Percentiles rank a stretch among this genome's conserved stretches.
Conservation (phyloP, 176 grass and related monocot species). For the Areca catechu region DNA sequence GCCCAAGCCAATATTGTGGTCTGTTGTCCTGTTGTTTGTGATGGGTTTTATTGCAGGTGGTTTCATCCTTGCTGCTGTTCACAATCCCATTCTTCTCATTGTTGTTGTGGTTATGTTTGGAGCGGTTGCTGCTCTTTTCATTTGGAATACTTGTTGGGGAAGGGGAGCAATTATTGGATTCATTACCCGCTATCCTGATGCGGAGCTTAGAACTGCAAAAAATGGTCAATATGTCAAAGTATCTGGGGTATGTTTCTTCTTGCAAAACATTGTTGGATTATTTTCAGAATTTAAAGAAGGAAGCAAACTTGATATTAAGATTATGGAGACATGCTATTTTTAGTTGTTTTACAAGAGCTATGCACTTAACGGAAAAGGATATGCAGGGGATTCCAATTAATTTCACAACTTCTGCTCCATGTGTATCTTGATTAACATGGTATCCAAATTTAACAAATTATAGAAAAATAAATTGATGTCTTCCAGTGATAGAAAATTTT, state of each 20-base stretch:
- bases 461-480: too few relatives aligned
- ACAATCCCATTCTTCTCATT: slow-evolving; percentile 12
- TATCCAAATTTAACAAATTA: too few relatives aligned
- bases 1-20: slow-evolving; percentile 6
- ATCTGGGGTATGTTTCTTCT: slow-evolving; percentile 2
- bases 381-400: too few relatives aligned
- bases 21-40: slow-evolving; percentile 13
- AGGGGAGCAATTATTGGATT: slow-evolving; percentile 3
- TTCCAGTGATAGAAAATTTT: too few relatives aligned
- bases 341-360: too few relatives aligned
- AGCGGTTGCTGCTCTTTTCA: slow-evolving; percentile 4
- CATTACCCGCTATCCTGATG: slow-evolving; percentile 4
- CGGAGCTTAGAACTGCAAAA: slow-evolving; percentile 10
- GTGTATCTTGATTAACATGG: too few relatives aligned
- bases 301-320: too few relatives aligned
- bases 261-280: not conserved
- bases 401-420: too few relatives aligned
- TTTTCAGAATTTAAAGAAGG: too few relatives aligned
- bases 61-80: slow-evolving; percentile 10
- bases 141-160: slow-evolving; percentile 12
- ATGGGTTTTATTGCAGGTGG: slow-evolving; percentile 20
- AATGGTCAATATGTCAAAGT: slow-evolving; percentile 16
- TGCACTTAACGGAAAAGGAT: too few relatives aligned
- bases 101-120: slow-evolving; percentile 13
- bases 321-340: too few relatives aligned